Base-by-base conservation (phyloP, 441 rosid species). In the Corymbia citriodora region DNA sequence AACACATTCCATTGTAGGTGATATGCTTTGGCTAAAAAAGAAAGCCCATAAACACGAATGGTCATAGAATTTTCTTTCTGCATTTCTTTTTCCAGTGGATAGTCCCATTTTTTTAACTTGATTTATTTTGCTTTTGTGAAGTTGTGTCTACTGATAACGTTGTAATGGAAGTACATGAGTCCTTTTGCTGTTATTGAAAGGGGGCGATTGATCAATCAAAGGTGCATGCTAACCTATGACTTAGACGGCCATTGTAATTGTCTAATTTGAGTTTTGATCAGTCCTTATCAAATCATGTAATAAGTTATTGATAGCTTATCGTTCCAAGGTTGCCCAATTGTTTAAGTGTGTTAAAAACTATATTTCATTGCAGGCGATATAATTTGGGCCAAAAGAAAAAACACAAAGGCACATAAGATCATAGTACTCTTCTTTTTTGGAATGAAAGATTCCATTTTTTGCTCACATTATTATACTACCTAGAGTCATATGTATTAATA, bases 1-100 rank as follows among this genome's bases (percentile, higher is more conserved):
- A 25, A 1, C 6, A 1, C 3, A 36, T 36, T 36, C 11, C 2
- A 11, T 21, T 40, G 9, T 1, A 1, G 14, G 81, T 2, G 0
- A 18, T 33, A 9, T 5, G 18, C 15, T 1, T 12, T 10, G 8
- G 27, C 21, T 36, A 10, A 19, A 72, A 36, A 29, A 19, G 19
- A 19, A 68, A 68, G 1, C 21, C 10, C 27, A 40, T 21, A 19
- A 36, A 72, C 21, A 31, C 3, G 1, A 1, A 68, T 16, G 23
- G 40, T 16, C 0, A 0, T n/a, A 4, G 79, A 68, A 31, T 68
- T 68, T 68, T 31, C 23, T n/a, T 2, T 0, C 6, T 2, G 40
- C 11, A 0, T 5, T 10, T 16, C 8, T 68, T n/a, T 68, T 8
- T 5, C 1, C 31, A 16, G 15, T n/a, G 74, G 21, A n/a, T 15